Conservation (phyloP, 108 stramenopile genomes). For the Epithemia pelagica region DNA sequence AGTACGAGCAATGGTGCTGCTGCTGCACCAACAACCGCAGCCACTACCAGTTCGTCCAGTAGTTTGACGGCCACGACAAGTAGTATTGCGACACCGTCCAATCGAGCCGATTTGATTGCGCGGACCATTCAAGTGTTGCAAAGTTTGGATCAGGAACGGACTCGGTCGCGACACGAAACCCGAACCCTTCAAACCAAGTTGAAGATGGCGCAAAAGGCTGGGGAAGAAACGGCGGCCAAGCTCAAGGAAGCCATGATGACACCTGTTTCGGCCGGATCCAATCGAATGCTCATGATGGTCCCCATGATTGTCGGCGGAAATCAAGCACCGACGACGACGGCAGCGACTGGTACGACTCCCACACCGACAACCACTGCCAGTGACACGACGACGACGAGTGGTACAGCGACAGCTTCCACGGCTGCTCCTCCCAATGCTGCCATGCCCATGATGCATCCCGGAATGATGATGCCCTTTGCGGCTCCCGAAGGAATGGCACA, state of each 20-base stretch:
- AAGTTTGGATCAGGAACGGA: slow-evolving; percentile 23
- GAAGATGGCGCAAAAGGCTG: slow-evolving; percentile 39
- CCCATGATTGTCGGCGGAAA: slow-evolving; percentile 6
- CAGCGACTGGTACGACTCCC: background rate
- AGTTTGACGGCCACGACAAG: slow-evolving; percentile 19
- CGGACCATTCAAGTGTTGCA: slow-evolving; percentile 55
- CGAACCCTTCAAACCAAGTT: slow-evolving; percentile 47
- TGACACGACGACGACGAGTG: too few relatives aligned
- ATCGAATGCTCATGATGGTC: slow-evolving; percentile 12
- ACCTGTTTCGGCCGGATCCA: background rate
- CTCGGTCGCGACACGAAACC: slow-evolving; percentile 28
- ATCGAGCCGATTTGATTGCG: slow-evolving; percentile 79
- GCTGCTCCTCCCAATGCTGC: too few relatives aligned
- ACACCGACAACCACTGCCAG: too few relatives aligned
- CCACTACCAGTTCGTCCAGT: background rate
- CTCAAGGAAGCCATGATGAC: slow-evolving; percentile 18
- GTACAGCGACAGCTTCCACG: too few relatives aligned
- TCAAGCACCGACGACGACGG: background rate
- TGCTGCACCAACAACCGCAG: too few relatives aligned
- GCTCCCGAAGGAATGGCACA: background rate
- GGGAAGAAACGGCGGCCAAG: slow-evolving; percentile 39
- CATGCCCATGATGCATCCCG: background rate
- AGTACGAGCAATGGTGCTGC: too few relatives aligned
- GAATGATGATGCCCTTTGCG: background rate
- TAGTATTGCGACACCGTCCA: slow-evolving; percentile 28